phyloP scores from a whole-genome alignment of 2,329 filamentous ascomycete species.

The Raffaelea ambrosiae region DNA sequence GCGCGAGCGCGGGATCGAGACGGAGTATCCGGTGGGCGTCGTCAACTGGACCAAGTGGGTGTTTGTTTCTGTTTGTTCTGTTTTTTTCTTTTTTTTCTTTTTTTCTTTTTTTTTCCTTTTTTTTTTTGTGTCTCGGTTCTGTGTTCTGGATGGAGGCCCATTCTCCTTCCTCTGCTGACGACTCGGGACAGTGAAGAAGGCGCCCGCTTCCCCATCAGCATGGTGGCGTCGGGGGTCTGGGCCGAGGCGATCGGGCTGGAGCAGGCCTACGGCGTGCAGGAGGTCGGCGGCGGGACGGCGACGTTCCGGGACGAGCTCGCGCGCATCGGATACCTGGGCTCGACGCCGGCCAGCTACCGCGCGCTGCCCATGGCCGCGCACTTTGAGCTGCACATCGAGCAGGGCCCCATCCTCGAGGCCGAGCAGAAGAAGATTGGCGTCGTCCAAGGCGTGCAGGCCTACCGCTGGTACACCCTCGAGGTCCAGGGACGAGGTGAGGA shows the following conservation, averaged over 20 bases:
- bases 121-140: background rate
- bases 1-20: slow-evolving; percentile 61
- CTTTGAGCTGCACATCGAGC: slow-evolving; percentile 80
- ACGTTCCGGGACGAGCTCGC: slow-evolving; percentile 62
- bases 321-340: slow-evolving; percentile 63
- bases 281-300: slow-evolving; percentile 52
- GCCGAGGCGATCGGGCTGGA: slow-evolving; percentile 56
- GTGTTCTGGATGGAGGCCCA: background rate
- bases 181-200: slow-evolving; percentile 62
- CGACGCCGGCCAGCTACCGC: slow-evolving; percentile 44
- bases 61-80: background rate
- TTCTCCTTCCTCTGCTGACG: background rate
- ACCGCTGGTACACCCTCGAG: slow-evolving; percentile 63
- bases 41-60: slow-evolving; percentile 68
- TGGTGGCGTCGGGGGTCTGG: slow-evolving; percentile 70
- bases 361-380: slow-evolving; percentile 62
- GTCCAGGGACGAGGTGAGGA: slow-evolving; percentile 44
- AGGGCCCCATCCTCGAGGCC: slow-evolving; percentile 65
- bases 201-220: slow-evolving; percentile 67
- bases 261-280: slow-evolving; percentile 48
- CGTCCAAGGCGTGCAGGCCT: slow-evolving; percentile 66
- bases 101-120: too few species aligned
- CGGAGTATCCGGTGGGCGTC: slow-evolving; percentile 62
- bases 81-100: background rate
- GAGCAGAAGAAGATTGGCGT: slow-evolving; percentile 57